Conservation (phyloP, 148 eudicot species). For the Beta vulgaris region DNA sequence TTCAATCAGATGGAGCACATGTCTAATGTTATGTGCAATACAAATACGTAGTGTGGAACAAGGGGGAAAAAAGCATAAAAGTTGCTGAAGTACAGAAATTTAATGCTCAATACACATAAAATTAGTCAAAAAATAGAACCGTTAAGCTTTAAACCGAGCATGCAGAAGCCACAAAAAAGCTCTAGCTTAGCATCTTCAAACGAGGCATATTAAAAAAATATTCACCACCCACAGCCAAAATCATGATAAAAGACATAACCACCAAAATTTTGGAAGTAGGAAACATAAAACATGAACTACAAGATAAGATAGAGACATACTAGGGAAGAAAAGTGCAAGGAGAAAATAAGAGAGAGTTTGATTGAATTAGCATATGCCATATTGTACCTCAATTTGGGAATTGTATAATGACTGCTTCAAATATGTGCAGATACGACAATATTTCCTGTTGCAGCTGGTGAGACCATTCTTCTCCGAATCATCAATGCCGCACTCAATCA, state of each 20-base stretch:
- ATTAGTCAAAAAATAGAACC: background rate
- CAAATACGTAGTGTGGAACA: background rate
- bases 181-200: background rate
- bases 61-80: background rate
- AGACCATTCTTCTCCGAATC: conserved; percentile 72
- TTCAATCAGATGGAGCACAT: background rate
- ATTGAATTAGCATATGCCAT: too few species aligned
- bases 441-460: conserved; percentile 46
- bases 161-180: background rate
- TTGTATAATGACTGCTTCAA: background rate
- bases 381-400: background rate
- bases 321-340: background rate
- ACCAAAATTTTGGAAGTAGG: background rate
- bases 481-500: conserved; percentile 97
- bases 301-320: background rate
- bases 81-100: too few species aligned
- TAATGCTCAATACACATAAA: too few species aligned
- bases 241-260: background rate
- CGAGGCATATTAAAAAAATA: background rate
- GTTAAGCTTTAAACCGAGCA: too few species aligned
- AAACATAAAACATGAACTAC: background rate
- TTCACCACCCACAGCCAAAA: background rate
- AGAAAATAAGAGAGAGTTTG: too few species aligned
- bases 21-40: background rate
- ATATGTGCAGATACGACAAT: conserved; percentile 49